Base-by-base conservation (phyloP, 176 grass and related monocot species). In the Oryza punctata region DNA sequence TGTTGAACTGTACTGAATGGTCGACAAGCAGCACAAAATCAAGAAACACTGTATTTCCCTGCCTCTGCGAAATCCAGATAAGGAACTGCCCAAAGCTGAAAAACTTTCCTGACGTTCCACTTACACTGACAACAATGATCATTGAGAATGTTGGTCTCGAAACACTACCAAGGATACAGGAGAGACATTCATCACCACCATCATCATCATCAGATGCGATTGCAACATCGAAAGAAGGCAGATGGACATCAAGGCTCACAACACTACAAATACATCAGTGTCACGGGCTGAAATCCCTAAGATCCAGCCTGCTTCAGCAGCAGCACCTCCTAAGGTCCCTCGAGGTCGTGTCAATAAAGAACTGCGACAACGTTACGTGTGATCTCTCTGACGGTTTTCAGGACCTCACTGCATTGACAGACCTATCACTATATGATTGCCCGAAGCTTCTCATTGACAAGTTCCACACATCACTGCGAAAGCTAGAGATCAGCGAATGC, bases 401-500 rank as follows among this genome's bases (percentile, higher is more conserved):
- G 63, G 79, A 81, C 46, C 88, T 90, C 23, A 86, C 77, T 16
- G 67, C 84, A 1, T 4, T 90, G 45, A 81, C 67, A 49, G 57
- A 90, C 33, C 65, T 90, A 60, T 78, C 88, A 0, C 24, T 90
- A 2, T 72, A 60, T 61, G 88, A 90, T 67, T 86, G 72, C 61
- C 84, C 88, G 3, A 82, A 82, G 73, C 75, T 90, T 65, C 49
- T 82, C 1, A 28, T 90, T 46, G 73, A 77, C 68, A 78, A 78
- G 72, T 86, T 90, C 21, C 67, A 81, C 68, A 65, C 83, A 3
- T 90, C 88, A 0, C 44, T 90, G 43, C 54, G 74, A 44, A 78
- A 73, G 2, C 13, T 90, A 1, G 84, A 90, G 68, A 83, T 86
- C 79, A 78, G 73, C 28, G 88, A 90, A 27, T 90, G 83, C 69